These are phyloP conservation scores for Naganishia albida DNA, from an alignment of 1,284 basidiomycete genomes.

Conservation along the genomic window DNA sequence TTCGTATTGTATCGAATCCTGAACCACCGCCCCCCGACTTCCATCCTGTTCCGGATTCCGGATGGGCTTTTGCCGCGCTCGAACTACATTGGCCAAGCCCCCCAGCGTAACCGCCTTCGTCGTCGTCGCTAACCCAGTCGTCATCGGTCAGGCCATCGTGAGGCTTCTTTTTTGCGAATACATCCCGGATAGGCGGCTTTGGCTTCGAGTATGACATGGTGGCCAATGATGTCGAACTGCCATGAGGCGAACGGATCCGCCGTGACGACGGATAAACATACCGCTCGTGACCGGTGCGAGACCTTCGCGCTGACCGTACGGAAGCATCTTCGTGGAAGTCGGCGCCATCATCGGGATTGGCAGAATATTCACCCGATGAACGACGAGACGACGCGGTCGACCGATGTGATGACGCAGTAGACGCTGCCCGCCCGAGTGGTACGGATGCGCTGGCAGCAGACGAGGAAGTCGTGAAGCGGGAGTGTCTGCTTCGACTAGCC, in stretches of 20 bases:
- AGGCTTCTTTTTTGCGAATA: slow-evolving; percentile 50
- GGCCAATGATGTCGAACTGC: slow-evolving; percentile 18
- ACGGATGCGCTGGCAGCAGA: not conserved
- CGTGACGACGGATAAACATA: slow-evolving; percentile 41
- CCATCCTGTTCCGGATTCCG: not conserved
- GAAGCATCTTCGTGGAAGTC: slow-evolving; percentile 41
- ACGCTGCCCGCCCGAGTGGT: slow-evolving; percentile 11
- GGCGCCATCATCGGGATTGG: slow-evolving; percentile 37
- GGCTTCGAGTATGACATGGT: slow-evolving; percentile 34
- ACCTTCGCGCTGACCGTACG: slow-evolving; percentile 34
- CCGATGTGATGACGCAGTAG: slow-evolving; percentile 30
- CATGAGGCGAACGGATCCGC: slow-evolving; percentile 40
- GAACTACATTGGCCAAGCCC: slow-evolving; percentile 51
- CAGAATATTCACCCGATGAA: slow-evolving; percentile 25
- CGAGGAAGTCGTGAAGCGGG: slow-evolving; percentile 3
- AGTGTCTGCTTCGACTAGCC: slow-evolving; percentile 12
- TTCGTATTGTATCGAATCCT: slow-evolving; percentile 9
- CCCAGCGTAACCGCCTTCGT: slow-evolving; percentile 48
- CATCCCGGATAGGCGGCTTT: slow-evolving; percentile 52
- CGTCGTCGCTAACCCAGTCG: slow-evolving; percentile 56
- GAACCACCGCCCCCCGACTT: slow-evolving; percentile 16
- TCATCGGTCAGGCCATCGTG: slow-evolving; percentile 39
- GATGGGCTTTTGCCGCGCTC: not conserved
- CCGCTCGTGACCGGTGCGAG: slow-evolving; percentile 33
- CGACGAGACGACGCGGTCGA: slow-evolving; percentile 31